Conservation (phyloP, 164 flowering plant genomes). For the Vitis rotundifolia region DNA sequence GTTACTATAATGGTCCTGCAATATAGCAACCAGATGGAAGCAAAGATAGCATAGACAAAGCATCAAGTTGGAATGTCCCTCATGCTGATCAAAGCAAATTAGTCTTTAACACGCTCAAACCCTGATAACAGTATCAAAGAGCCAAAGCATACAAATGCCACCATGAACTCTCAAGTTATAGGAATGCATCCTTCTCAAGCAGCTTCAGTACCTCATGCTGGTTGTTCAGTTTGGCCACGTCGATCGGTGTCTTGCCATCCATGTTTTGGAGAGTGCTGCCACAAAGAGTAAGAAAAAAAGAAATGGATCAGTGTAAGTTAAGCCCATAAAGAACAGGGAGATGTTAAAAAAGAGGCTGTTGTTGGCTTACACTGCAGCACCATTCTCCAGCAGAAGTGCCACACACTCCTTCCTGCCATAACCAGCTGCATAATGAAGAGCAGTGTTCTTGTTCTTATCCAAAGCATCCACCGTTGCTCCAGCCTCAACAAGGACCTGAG, state of each 20-base stretch:
- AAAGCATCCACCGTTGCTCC: slow-evolving; percentile 87
- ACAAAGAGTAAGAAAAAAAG: neutral
- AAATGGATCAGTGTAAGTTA: neutral
- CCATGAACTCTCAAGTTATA: slow-evolving; percentile 28
- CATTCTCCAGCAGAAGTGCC: slow-evolving; percentile 79
- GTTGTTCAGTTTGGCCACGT: slow-evolving; percentile 92
- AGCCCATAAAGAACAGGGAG: neutral
- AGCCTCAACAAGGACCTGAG: slow-evolving; percentile 80
- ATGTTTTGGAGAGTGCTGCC: slow-evolving; percentile 91
- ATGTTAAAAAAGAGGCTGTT: neutral
- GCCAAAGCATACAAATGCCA: neutral
- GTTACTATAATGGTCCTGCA: neutral
- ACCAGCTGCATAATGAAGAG: slow-evolving; percentile 98
- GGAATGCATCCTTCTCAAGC: slow-evolving; percentile 93
- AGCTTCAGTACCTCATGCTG: slow-evolving; percentile 84
- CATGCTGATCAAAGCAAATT: slow-evolving; percentile 6
- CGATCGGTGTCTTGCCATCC: slow-evolving; percentile 95
- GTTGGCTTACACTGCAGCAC: slow-evolving; percentile 91
- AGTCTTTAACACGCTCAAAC: slow-evolving; percentile 6
- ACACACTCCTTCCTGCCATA: slow-evolving; percentile 98
- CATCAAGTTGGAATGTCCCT: slow-evolving; percentile 4
- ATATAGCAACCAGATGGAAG: slow-evolving; percentile 6
- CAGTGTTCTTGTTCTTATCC: slow-evolving; percentile 92
- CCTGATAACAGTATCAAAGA: slow-evolving; percentile 5
- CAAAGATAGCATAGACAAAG: slow-evolving; percentile 10